phyloP scores from a whole-genome alignment of 192 early-diverging fungal species.

The Diversispora epigaea region DNA sequence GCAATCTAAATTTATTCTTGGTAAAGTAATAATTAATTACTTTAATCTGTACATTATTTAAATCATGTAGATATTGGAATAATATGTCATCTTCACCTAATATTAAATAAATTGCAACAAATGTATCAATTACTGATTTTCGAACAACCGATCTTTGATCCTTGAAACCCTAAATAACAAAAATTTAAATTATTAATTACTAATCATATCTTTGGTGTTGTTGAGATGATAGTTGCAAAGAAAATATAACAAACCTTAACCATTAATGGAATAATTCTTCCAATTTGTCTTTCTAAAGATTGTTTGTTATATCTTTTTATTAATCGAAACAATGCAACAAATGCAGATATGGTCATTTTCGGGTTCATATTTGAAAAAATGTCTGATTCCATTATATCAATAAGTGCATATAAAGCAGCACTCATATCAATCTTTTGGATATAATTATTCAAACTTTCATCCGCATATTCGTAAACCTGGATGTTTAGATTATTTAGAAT shows the following conservation, averaged over 20 bases:
- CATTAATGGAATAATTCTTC: constrained; percentile 21
- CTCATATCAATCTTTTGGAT: constrained; percentile 14
- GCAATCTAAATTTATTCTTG: neutral
- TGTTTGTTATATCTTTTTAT: constrained; percentile 28
- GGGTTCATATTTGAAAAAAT: neutral
- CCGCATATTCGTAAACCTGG: constrained; percentile 5
- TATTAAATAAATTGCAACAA: constrained; percentile 27
- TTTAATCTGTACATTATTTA: constrained; percentile 16
- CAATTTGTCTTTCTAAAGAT: constrained; percentile 30
- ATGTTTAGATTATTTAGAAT: neutral
- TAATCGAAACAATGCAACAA: constrained; percentile 19
- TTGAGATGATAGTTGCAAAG: neutral
- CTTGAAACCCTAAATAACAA: constrained; percentile 15
- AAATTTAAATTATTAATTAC: neutral
- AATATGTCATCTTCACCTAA: constrained; percentile 24
- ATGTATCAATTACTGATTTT: constrained; percentile 27
- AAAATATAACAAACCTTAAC: neutral
- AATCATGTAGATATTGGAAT: constrained; percentile 21
- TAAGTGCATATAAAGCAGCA: constrained; percentile 21
- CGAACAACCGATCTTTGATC: constrained; percentile 24
- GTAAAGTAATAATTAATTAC: constrained; percentile 28
- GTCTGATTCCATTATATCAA: constrained; percentile 30
- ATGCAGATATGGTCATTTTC: constrained; percentile 9
- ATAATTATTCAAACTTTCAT: constrained; percentile 22
- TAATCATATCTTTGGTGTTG: neutral